Base-by-base conservation (phyloP, 768 basidiomycete species). In the Podaxis sp. region DNA sequence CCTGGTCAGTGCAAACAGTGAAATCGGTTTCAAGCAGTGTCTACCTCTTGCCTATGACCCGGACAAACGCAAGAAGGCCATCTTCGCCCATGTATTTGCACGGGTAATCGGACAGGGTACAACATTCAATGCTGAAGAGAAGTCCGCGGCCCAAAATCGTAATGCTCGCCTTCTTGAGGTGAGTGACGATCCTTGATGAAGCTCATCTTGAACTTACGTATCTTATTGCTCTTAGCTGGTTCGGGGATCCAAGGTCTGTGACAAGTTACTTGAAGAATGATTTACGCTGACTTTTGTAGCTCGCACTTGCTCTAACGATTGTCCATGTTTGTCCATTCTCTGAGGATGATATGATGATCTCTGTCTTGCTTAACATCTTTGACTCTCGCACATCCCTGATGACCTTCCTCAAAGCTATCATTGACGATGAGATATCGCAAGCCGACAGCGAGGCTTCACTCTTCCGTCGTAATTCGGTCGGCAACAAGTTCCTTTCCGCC, bases 1-100 rank as follows among this genome's bases (percentile, higher is more conserved):
- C 62, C 78, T 96, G 5, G 87, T 96, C 58, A 83, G 81, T 36
- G 84, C 92, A 11, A 96, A 96, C 68, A 87, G 90, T 14, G 91
- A 95, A 68, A 88, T 85, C 65, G 94, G 92, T 4, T 86, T 95
- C 69, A 94, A 93, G 70, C 91, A 95, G 70, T 93, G 90, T 66
- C 82, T 95, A 21, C 76, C 86, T 4, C 77, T 91, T 61, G 91
- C 90, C 1, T 93, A 92, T 65, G 88, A 91, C 66, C 70, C 77
- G 21, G 89, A 95, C 67, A 75, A 80, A 25, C 74, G 81, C 40
- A 87, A 89, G 66, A 83, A 92, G 13, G 79, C 83, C 9, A 91
- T 94, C 25, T 97, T 95, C 67, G 85, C 92, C 13, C 86, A 90
- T 66, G 87, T 94, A 5, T 91, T 95, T 69, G 86, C 90, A 40